These are phyloP conservation scores for Rhinocladiella similis DNA, from an alignment of 2,329 filamentous ascomycete genomes.

Conservation along the genomic window DNA sequence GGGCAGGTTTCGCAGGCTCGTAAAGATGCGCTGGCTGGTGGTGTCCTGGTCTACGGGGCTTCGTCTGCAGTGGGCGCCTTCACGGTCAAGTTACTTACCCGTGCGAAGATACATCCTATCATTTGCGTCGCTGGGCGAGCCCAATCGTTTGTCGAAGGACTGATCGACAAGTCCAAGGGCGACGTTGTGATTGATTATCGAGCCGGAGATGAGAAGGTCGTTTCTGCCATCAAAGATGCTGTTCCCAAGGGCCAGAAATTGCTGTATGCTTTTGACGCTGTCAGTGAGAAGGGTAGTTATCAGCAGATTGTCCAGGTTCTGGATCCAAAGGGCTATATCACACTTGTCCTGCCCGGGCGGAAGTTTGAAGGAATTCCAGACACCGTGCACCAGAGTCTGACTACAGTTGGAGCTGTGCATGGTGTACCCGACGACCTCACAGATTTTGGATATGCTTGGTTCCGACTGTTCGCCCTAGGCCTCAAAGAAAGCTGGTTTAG, in stretches of 20 bases:
- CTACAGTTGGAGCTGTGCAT: slow-evolving; percentile 25
- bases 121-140: slow-evolving; percentile 60
- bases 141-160: slow-evolving; percentile 50
- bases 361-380: slow-evolving; percentile 23
- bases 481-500: slow-evolving; percentile 52
- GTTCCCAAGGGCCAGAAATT: slow-evolving; percentile 44
- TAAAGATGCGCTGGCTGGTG: slow-evolving; percentile 17
- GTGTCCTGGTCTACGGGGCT: slow-evolving; percentile 57
- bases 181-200: slow-evolving; percentile 64
- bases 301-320: slow-evolving; percentile 48
- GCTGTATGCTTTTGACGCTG: slow-evolving; percentile 58
- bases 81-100: slow-evolving; percentile 57
- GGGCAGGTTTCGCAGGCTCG: slow-evolving; percentile 14
- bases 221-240: slow-evolving; percentile 46
- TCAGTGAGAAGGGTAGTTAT: slow-evolving; percentile 54
- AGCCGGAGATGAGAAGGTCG: slow-evolving; percentile 53
- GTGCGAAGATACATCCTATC: slow-evolving; percentile 61
- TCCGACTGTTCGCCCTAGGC: slow-evolving; percentile 45
- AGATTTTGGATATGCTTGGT: slow-evolving; percentile 50
- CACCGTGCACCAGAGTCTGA: slow-evolving; percentile 18
- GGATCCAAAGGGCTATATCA: slow-evolving; percentile 31
- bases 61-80: slow-evolving; percentile 60
- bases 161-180: slow-evolving; percentile 55
- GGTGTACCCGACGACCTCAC: slow-evolving; percentile 20
- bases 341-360: slow-evolving; percentile 20